These are phyloP conservation scores for Gynandropsis gynandra DNA, from an alignment of 345 rosid genomes.

Conservation along the genomic window DNA sequence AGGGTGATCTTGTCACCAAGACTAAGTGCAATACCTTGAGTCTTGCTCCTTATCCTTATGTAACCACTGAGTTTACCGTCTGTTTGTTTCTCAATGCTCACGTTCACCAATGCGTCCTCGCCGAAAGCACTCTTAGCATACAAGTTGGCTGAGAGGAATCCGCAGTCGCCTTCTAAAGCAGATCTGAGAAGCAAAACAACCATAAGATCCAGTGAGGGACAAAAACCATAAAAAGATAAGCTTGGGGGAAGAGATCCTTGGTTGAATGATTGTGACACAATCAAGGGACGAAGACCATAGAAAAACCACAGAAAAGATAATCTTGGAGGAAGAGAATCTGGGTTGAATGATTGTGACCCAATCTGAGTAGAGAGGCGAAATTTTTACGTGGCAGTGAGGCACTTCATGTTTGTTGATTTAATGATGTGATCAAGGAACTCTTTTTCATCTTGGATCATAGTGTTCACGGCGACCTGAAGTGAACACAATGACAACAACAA, in stretches of 20 bases:
- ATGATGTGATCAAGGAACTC: slow-evolving; percentile 33
- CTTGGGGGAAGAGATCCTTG: too few relatives aligned
- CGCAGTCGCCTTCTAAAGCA: slow-evolving; percentile 77
- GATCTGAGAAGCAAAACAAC: slow-evolving; percentile 36
- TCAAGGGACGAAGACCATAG: too few relatives aligned
- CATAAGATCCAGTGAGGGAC: not conserved
- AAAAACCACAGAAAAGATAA: too few relatives aligned
- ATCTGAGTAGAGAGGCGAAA: not conserved
- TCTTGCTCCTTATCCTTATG: slow-evolving; percentile 87
- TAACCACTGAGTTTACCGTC: slow-evolving; percentile 75
- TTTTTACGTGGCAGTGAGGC: slow-evolving; percentile 33
- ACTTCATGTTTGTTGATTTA: slow-evolving; percentile 35
- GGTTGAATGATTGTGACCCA: not conserved
- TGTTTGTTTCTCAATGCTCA: slow-evolving; percentile 65
- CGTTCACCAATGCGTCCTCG: slow-evolving; percentile 77
- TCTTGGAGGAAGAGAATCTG: too few relatives aligned
- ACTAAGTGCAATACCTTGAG: slow-evolving; percentile 81
- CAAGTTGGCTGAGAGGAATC: slow-evolving; percentile 79
- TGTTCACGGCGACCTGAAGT: slow-evolving; percentile 36
- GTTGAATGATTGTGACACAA: too few relatives aligned
- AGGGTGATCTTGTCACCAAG: slow-evolving; percentile 36
- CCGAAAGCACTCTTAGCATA: slow-evolving; percentile 89
- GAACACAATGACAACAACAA: not conserved
- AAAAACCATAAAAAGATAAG: too few relatives aligned
- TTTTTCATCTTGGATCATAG: slow-evolving; percentile 28